Evolutionary conservation across 441 rosid species (phyloP).

Genomic region (Pelargonium myrrhifolium): DNA sequence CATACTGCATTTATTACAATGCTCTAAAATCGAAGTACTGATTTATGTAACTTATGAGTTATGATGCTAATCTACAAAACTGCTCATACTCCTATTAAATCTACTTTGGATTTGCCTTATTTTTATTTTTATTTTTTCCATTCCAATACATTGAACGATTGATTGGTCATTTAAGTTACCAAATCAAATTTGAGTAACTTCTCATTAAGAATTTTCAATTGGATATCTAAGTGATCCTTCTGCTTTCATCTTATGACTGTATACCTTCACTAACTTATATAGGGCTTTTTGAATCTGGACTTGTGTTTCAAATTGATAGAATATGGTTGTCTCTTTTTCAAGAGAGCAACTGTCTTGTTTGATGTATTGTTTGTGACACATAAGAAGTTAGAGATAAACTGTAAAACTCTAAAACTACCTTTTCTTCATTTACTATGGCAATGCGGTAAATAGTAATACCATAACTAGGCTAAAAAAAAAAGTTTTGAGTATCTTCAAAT

Average conservation of each 20-base stretch:
- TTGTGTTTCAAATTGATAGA: neutral
- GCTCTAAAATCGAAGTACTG: neutral
- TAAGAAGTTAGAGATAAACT: neutral
- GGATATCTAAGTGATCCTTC: neutral
- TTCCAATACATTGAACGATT: neutral
- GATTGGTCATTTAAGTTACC: neutral
- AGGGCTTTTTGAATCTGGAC: neutral
- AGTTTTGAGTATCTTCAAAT: neutral
- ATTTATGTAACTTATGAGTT: neutral
- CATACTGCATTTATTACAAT: neutral
- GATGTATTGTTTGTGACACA: neutral
- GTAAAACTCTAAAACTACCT: neutral
- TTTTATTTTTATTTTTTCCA: neutral
- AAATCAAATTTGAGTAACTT: neutral
- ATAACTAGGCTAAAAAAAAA: too few relatives aligned
- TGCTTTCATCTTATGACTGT: neutral
- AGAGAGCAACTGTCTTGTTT: neutral
- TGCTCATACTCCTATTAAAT: neutral
- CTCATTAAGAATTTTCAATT: neutral
- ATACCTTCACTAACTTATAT: neutral
- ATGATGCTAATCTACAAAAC: neutral
- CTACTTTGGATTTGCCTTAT: too few relatives aligned
- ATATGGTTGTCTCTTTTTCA: neutral
- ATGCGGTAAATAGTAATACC: neutral
- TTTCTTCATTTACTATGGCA: neutral